Conservation (phyloP, 2,329 filamentous ascomycete species). For the Ascochyta lentis region DNA sequence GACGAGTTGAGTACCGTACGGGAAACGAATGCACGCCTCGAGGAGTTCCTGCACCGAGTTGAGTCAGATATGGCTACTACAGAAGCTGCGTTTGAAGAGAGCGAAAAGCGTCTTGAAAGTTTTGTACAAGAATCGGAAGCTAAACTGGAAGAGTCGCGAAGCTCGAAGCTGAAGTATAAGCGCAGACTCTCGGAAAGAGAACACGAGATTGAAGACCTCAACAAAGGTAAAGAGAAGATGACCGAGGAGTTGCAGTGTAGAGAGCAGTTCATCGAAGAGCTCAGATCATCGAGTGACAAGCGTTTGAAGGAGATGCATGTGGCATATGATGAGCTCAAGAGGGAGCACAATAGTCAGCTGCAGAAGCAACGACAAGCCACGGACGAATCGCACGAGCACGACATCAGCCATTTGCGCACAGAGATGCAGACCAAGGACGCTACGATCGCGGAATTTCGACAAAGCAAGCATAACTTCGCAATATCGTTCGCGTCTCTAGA, state of each 20-base stretch:
- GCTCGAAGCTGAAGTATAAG: slow-evolving; percentile 41
- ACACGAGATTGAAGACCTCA: slow-evolving; percentile 40
- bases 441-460: slow-evolving; percentile 36
- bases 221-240: slow-evolving; percentile 31
- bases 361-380: slow-evolving; percentile 15
- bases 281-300: slow-evolving; percentile 29
- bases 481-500: slow-evolving; percentile 36
- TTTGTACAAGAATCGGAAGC: slow-evolving; percentile 40
- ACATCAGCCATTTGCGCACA: slow-evolving; percentile 17
- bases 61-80: slow-evolving; percentile 40
- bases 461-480: slow-evolving; percentile 33
- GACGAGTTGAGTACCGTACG: slow-evolving; percentile 38
- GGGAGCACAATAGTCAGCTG: slow-evolving; percentile 25
- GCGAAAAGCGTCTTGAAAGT: slow-evolving; percentile 34
- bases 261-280: slow-evolving; percentile 36
- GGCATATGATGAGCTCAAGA: slow-evolving; percentile 30
- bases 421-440: slow-evolving; percentile 36
- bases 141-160: slow-evolving; percentile 36
- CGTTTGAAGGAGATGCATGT: slow-evolving; percentile 30
- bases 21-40: slow-evolving; percentile 40
- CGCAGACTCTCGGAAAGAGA: slow-evolving; percentile 34
- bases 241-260: slow-evolving; percentile 34
- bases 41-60: slow-evolving; percentile 41
- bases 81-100: slow-evolving; percentile 41
- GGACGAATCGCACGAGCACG: slow-evolving; percentile 15